Evolutionary conservation across 139 green algal genomes (phyloP).

Genomic region (Nannochloris sp.): DNA sequence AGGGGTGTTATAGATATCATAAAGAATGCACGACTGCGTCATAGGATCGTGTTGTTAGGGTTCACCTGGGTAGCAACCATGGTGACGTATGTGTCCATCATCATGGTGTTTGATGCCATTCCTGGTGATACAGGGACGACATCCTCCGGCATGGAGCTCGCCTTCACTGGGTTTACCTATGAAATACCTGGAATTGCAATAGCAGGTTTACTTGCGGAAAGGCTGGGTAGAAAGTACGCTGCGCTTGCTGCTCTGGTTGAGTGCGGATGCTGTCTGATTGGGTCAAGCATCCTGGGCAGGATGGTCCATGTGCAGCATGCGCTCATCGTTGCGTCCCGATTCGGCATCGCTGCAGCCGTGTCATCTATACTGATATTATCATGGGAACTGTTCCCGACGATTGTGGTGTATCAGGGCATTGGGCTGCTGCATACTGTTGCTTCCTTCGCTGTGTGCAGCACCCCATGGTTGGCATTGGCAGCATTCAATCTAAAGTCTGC

Average conservation of each 20-base stretch:
- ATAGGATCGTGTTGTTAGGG: slow-evolving; percentile 17
- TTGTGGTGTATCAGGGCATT: slow-evolving; percentile 19
- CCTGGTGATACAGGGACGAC: neutral
- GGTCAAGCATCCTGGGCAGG: neutral
- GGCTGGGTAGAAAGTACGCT: slow-evolving; percentile 28
- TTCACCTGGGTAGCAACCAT: slow-evolving; percentile 9
- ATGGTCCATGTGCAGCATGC: neutral
- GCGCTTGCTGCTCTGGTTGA: slow-evolving; percentile 14
- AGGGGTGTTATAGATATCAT: slow-evolving; percentile 26
- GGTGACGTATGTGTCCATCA: slow-evolving; percentile 6
- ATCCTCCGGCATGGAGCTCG: slow-evolving; percentile 18
- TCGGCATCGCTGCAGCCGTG: slow-evolving; percentile 19
- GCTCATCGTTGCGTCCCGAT: slow-evolving; percentile 20
- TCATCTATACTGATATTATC: slow-evolving; percentile 12
- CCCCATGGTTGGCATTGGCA: slow-evolving; percentile 16
- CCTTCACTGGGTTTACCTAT: slow-evolving; percentile 21
- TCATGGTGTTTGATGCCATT: slow-evolving; percentile 9
- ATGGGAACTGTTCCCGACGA: slow-evolving; percentile 17
- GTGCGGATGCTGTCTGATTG: slow-evolving; percentile 14
- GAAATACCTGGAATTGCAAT: slow-evolving; percentile 24
- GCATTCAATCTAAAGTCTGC: neutral
- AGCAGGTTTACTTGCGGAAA: slow-evolving; percentile 19
- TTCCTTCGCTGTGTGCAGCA: neutral
- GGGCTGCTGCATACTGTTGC: neutral
- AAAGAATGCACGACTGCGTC: slow-evolving; percentile 17